Evolutionary conservation across 306 rosid species (phyloP).

Genomic region (Begonia fuchsioides): DNA sequence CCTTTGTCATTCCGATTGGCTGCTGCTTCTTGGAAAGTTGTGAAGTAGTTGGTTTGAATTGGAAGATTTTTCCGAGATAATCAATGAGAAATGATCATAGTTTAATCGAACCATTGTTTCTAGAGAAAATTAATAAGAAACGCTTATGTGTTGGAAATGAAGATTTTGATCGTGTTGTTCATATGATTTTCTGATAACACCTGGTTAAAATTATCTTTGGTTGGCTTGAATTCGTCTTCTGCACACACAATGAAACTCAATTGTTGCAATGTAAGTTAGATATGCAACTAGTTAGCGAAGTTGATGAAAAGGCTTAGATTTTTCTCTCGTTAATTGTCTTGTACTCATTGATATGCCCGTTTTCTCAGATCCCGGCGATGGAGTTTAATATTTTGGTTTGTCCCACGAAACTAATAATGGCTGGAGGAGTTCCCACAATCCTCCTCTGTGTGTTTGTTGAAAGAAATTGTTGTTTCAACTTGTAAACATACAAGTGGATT

Average conservation of each 20-base stretch:
- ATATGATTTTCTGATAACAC: too few relatives aligned
- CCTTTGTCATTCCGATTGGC: constrained; percentile 23
- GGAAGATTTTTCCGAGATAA: too few relatives aligned
- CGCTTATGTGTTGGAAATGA: too few relatives aligned
- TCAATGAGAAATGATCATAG: too few relatives aligned
- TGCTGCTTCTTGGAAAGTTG: neutral
- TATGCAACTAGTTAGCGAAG: constrained; percentile 47
- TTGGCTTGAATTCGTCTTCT: too few relatives aligned
- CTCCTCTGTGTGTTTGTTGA: neutral
- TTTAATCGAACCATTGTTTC: too few relatives aligned
- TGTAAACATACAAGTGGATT: too few relatives aligned
- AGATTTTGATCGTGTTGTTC: too few relatives aligned
- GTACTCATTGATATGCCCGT: constrained; percentile 64
- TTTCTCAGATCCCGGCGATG: constrained; percentile 59
- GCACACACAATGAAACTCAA: neutral
- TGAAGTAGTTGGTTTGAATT: too few relatives aligned
- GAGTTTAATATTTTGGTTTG: constrained; percentile 63
- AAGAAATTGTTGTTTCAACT: too few relatives aligned
- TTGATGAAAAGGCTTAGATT: constrained; percentile 39
- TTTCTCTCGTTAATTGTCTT: constrained; percentile 52
- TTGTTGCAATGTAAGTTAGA: neutral
- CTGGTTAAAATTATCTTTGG: too few relatives aligned
- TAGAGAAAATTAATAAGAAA: too few relatives aligned
- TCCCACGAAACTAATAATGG: constrained; percentile 58
- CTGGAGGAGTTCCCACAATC: constrained; percentile 73